Evolutionary conservation across 176 grass and related monocot species (phyloP).

Genomic region (Metroxylon sagu): DNA sequence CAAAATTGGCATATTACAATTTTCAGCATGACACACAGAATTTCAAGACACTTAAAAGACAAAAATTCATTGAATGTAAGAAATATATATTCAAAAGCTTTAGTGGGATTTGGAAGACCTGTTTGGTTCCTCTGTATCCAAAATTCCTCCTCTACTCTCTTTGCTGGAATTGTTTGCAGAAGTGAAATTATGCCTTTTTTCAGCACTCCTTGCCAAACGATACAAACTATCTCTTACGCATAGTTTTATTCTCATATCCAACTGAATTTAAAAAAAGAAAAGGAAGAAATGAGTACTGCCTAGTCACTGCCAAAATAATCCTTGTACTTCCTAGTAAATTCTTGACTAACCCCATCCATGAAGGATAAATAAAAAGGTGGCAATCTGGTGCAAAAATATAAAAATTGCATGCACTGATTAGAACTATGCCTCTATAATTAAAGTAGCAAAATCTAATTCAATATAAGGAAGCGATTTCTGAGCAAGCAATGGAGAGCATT

Average conservation of each 20-base stretch:
- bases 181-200: constrained; percentile 57
- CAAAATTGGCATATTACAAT: too few relatives aligned
- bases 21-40: too few relatives aligned
- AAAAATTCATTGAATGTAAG: too few relatives aligned
- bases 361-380: too few relatives aligned
- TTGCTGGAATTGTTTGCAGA: constrained; percentile 32
- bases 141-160: constrained; percentile 33
- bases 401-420: background rate
- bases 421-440: background rate
- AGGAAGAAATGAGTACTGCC: too few relatives aligned
- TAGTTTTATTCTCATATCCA: constrained; percentile 71
- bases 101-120: constrained; percentile 13
- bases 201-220: constrained; percentile 73
- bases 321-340: too few relatives aligned
- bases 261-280: constrained; percentile 23
- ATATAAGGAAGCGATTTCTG: background rate
- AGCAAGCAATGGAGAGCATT: too few relatives aligned
- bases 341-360: too few relatives aligned
- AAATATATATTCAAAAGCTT: background rate
- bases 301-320: too few relatives aligned
- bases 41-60: too few relatives aligned
- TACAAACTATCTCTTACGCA: constrained; percentile 96
- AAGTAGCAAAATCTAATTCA: background rate
- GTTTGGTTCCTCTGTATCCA: constrained; percentile 11
- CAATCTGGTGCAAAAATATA: too few relatives aligned